phyloP scores from a whole-genome alignment of 1,139 yeast species.

The Debaryomyces coudertii region DNA sequence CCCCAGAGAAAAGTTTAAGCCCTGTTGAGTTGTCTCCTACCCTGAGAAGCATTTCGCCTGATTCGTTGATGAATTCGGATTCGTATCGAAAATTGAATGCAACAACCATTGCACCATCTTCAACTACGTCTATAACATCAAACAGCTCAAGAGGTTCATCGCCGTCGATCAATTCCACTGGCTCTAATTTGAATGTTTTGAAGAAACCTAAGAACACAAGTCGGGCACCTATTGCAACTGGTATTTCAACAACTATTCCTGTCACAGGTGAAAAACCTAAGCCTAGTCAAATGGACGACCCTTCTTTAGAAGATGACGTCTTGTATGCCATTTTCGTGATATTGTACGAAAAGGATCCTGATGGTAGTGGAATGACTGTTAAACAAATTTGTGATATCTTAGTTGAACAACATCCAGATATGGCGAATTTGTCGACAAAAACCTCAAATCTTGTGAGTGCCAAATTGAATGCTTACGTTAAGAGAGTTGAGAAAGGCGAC shows the following conservation, averaged over 20 bases:
- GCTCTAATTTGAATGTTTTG: conserved; percentile 9
- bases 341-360: conserved; percentile 65
- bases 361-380: conserved; percentile 80
- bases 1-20: conserved; percentile 29
- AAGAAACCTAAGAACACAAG: conserved; percentile 44
- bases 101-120: conserved; percentile 23
- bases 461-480: conserved; percentile 79
- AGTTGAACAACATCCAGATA: conserved; percentile 73
- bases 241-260: conserved; percentile 77
- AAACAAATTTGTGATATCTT: conserved; percentile 80
- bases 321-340: conserved; percentile 73
- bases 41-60: conserved; percentile 49
- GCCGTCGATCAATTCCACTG: conserved; percentile 22
- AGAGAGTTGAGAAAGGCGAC: conserved; percentile 81
- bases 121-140: conserved; percentile 24
- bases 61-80: conserved; percentile 41
- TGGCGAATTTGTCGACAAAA: conserved; percentile 77
- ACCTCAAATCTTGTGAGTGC: conserved; percentile 84
- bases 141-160: conserved; percentile 33
- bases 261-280: conserved; percentile 79
- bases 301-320: conserved; percentile 74
- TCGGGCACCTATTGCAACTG: conserved; percentile 62
- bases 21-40: conserved; percentile 39
- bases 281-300: conserved; percentile 63
- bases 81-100: conserved; percentile 19